These are phyloP conservation scores for Salix arbutifolia DNA, from an alignment of 345 rosid species.

Conservation along the genomic window DNA sequence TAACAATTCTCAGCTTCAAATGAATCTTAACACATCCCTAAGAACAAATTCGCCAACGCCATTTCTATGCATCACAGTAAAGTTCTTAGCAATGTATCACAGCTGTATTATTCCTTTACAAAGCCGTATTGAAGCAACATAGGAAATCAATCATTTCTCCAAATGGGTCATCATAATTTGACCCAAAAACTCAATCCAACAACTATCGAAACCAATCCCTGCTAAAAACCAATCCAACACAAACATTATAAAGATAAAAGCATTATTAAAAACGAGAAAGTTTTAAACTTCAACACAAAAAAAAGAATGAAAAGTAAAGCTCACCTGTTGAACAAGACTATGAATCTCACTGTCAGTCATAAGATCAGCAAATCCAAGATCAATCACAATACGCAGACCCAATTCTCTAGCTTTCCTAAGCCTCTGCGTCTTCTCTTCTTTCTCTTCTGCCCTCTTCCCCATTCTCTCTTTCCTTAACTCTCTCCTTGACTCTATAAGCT, in stretches of 20 bases:
- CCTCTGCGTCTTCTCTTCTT: conserved; percentile 50
- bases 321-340: conserved; percentile 87
- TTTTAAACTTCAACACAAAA: neutral
- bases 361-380: conserved; percentile 75
- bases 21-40: neutral
- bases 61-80: neutral
- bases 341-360: conserved; percentile 72
- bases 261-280: neutral
- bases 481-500: conserved; percentile 67
- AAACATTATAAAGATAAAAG: neutral
- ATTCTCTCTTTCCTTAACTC: conserved; percentile 61
- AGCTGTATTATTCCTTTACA: neutral
- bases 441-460: conserved; percentile 73
- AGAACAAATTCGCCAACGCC: neutral
- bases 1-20: neutral
- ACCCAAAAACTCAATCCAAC: neutral
- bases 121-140: neutral
- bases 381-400: conserved; percentile 75
- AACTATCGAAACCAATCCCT: neutral
- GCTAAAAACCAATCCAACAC: neutral
- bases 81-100: neutral
- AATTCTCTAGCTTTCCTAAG: conserved; percentile 51
- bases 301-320: neutral
- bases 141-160: neutral
- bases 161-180: neutral